phyloP scores from a whole-genome alignment of 1,139 yeast genomes.

The Scheffersomyces lignicola region DNA sequence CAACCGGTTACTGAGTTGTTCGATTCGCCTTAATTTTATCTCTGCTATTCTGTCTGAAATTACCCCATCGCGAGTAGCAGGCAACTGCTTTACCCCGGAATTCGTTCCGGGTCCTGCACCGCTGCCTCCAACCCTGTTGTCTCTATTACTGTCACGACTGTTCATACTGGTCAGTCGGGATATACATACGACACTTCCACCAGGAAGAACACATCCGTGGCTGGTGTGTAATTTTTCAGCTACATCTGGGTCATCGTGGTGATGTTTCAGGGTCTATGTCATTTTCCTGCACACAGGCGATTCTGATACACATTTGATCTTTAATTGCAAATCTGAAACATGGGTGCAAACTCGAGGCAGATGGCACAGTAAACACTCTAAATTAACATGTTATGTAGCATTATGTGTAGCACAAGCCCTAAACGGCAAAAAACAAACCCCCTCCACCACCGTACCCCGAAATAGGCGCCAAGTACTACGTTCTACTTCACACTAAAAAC shows the following conservation, averaged over 20 bases:
- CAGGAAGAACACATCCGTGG: no score
- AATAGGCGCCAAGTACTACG: no score
- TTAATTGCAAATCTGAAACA: background rate
- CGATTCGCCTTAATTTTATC: conserved; percentile 63
- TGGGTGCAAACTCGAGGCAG: no score
- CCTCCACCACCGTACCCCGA: conserved; percentile 1
- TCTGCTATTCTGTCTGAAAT: conserved; percentile 31
- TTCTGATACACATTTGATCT: conserved; percentile 3
- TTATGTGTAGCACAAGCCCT: no score
- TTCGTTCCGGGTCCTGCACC: background rate
- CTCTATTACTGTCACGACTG: background rate
- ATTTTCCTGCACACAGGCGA: conserved; percentile 3
- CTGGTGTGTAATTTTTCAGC: no score
- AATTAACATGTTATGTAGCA: no score
- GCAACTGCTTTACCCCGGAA: background rate
- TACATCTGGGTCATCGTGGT: no score
- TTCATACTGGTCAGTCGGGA: background rate
- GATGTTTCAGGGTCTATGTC: background rate
- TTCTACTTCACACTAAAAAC: conserved; percentile 44
- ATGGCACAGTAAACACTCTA: no score
- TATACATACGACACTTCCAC: background rate
- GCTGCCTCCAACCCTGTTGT: background rate
- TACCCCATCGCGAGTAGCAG: conserved; percentile 12
- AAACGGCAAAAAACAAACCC: no score
- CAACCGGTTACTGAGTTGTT: conserved; percentile 58